Percentiles rank a stretch among this genome's conserved stretches.
Evolutionary conservation across 2,329 filamentous ascomycete genomes (phyloP).

Genomic region (Colletotrichum sp.): DNA sequence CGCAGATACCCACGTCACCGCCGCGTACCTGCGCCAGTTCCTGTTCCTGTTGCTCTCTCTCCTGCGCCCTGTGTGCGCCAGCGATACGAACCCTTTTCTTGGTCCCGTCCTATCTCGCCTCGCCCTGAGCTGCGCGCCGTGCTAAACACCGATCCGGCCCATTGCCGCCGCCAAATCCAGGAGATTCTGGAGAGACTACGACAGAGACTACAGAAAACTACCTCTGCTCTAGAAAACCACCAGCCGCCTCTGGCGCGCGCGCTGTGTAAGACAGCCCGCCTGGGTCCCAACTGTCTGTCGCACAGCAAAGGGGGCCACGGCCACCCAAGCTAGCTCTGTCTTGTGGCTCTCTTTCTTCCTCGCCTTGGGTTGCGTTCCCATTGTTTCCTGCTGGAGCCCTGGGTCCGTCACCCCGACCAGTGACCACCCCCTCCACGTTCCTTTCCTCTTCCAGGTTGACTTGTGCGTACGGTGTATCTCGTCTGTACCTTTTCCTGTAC

Average conservation of each 20-base stretch:
- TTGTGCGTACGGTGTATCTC: slow-evolving; percentile 1
- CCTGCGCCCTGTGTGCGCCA: neutral
- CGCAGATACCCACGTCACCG: neutral
- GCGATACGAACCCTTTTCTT: neutral
- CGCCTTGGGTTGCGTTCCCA: neutral
- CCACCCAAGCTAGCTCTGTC: neutral
- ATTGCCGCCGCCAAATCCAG: neutral
- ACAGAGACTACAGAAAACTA: neutral
- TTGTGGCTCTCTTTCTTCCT: neutral
- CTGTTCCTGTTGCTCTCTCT: neutral
- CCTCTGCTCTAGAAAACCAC: neutral
- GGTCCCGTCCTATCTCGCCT: neutral
- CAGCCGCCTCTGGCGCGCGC: neutral
- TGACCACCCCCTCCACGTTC: neutral
- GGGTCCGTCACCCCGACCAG: neutral
- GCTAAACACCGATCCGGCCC: neutral
- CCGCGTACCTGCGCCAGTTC: slow-evolving; percentile 4
- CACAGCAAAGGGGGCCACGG: slow-evolving; percentile 3
- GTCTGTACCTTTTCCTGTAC: neutral
- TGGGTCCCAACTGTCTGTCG: neutral
- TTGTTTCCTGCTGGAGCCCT: neutral
- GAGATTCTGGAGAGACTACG: neutral
- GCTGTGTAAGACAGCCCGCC: neutral
- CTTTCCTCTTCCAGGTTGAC: neutral
- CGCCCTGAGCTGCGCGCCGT: neutral